Evolutionary conservation across 306 rosid species (phyloP), one percentile per base, ranked within the genome.

Genomic region (Dryas alaskensis): DNA sequence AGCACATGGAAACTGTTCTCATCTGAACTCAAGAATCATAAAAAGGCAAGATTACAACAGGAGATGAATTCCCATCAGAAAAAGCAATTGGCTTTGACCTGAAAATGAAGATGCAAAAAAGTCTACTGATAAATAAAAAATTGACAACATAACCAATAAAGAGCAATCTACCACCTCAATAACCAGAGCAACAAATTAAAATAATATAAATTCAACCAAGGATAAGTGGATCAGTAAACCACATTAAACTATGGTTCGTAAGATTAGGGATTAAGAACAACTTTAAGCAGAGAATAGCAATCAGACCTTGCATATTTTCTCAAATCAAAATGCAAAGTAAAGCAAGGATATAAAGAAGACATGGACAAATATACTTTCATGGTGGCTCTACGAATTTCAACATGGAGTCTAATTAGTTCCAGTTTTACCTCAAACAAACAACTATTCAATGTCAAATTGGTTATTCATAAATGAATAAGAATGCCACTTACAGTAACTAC

Each of bases 1-100:
- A 82, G 75, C 82, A 78, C 92, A 83, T 85, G 61, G 93, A 70
- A 71, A 69, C 84, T 52, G 89, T 79, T 83, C 72, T 88, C 92
- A 94, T 88, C 86, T 79, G 76, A 83, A 80, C 75, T 63, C 68
- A 83, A 70, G 47, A 76, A 57, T 44, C 75, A 57, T 6, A 17
- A 70, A 73, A 17, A 67, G 52, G 62, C 40, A 47, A 66, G 46
- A 60, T 42, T 65, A 65, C 67, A 80, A 53, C 59, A 66, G 40
- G 4, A 69, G 70, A 73, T 67, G 72, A 66, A 84, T 47, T 67
- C 53, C 64, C 82, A 52, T 66, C 54, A 80, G 54, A 80, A 31
- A 43, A 53, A 55, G 74, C 65, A 74, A 75, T 60, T 44, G 58
- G 69, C 85, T 80, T 80, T 73, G 65, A 83, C 84, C 96, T 88